These are phyloP conservation scores for Phytophthora pini DNA, from an alignment of 352 stramenopile species.

Conservation along the genomic window DNA sequence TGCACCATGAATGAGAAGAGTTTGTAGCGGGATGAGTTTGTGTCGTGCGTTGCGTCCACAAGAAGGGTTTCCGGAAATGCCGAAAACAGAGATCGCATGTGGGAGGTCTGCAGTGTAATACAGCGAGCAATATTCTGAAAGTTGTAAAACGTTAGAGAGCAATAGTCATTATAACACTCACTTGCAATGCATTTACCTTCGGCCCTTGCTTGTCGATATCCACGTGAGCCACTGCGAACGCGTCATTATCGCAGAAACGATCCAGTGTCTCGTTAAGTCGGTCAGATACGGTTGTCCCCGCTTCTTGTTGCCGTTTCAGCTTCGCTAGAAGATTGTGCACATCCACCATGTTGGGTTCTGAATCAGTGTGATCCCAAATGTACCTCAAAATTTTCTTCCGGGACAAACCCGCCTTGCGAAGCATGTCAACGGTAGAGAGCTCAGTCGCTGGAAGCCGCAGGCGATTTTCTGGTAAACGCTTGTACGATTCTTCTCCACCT, in stretches of 20 bases:
- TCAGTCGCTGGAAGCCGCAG: neutral
- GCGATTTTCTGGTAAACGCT: neutral
- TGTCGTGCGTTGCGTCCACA: slow-evolving; percentile 16
- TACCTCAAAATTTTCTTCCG: neutral
- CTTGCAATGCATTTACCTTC: neutral
- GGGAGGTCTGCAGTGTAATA: neutral
- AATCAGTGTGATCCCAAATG: slow-evolving; percentile 3
- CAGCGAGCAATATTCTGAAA: too few species aligned
- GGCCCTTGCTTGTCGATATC: neutral
- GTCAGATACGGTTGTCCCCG: neutral
- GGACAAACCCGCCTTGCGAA: neutral
- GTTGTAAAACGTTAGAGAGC: too few species aligned
- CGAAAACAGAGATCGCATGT: neutral
- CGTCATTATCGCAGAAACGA: slow-evolving; percentile 6
- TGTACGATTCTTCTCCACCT: neutral
- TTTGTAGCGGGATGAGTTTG: slow-evolving; percentile 18
- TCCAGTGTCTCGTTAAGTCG: neutral
- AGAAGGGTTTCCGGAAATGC: slow-evolving; percentile 7
- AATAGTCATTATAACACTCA: neutral
- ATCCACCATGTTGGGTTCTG: neutral
- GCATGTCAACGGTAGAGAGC: neutral
- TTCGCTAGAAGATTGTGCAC: slow-evolving; percentile 5
- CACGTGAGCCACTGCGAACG: neutral
- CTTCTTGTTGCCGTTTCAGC: neutral
- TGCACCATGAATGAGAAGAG: slow-evolving; percentile 28